Evolutionary conservation across 768 basidiomycete genomes (phyloP), one percentile per base, ranked within the genome.

Genomic region (Mycena galericulata): DNA sequence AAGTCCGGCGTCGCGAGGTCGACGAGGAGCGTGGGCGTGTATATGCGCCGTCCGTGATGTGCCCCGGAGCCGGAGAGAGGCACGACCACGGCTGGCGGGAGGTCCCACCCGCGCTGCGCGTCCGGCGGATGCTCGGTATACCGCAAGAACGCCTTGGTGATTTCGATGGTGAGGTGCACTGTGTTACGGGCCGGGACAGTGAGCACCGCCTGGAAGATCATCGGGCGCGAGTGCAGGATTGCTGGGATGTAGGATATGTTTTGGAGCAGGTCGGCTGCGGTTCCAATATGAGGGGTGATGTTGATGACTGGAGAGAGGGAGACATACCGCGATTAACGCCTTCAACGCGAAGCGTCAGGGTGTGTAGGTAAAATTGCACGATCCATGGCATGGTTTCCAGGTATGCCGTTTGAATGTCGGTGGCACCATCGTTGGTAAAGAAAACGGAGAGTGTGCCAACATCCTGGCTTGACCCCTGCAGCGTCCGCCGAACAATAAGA

Each of bases 1-100:
- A 99, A 99, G 78, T 99, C 98, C 0, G 97, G 98, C 36, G 95
- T 96, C n/a, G 97, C 92, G n/a, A 98, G 87, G 78, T 97, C 95
- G 49, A 97, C 89, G 40, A 99, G 88, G 27, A 97, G 85, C 11
- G 91, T 86, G 0, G 89, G 84, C 2, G 95, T 96, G 78, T 97
- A 97, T 50, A 98, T 86, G 34, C 55, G 70, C 60, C 34, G 69
- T 53, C 15, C 30, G n/a, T 73, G 58, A 75, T 76, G 63, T 62
- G 8, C 47, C 60, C 62, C 10, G 55, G 60, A 68, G 24, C 56
- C 60, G 22, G 41, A 60, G 4, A 83, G 65, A 30, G 85, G 87
- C 51, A 88, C 85, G 59, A 91, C 84, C n/a, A 98, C 68, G 5
- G 55, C 88, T 2, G 94, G 0, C 93, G 96, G 94, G 0, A 98